Evolutionary conservation across 805 yeast genomes (phyloP).

Genomic region (Dipodascus geniculatus): DNA sequence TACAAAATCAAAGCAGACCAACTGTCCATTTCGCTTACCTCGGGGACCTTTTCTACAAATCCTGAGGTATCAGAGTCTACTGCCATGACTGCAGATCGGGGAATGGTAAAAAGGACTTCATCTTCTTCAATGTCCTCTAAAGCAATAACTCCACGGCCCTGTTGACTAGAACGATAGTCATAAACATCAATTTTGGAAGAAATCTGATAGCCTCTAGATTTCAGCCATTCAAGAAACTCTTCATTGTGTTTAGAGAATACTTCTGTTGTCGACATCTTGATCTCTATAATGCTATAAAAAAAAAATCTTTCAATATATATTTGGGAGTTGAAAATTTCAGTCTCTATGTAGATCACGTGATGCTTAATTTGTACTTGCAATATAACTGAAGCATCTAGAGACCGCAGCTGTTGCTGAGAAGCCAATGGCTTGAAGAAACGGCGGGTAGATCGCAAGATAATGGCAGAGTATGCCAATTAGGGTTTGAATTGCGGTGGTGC

Average conservation of each 20-base stretch:
- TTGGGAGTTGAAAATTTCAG: background rate
- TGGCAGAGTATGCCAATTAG: too few relatives aligned
- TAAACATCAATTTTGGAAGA: constrained; percentile 46
- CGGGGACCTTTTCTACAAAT: constrained; percentile 15
- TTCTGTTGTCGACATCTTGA: constrained; percentile 5
- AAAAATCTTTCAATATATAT: too few relatives aligned
- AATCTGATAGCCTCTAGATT: constrained; percentile 21
- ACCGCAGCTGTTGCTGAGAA: too few relatives aligned
- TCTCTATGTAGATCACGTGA: background rate
- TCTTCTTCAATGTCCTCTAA: constrained; percentile 43
- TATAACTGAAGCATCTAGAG: too few relatives aligned
- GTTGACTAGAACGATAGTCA: constrained; percentile 46
- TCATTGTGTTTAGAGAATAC: constrained; percentile 6
- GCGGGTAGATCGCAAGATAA: too few relatives aligned
- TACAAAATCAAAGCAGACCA: constrained; percentile 75
- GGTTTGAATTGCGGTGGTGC: too few relatives aligned
- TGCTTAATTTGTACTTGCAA: background rate
- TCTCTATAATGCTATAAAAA: background rate
- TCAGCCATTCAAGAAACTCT: constrained; percentile 12
- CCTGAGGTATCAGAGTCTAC: constrained; percentile 41
- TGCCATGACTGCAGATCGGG: constrained; percentile 45
- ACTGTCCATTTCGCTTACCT: constrained; percentile 30
- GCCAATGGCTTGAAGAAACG: too few relatives aligned
- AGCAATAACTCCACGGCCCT: constrained; percentile 77
- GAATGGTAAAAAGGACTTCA: constrained; percentile 60